Evolutionary conservation across 2,329 filamentous ascomycete genomes (phyloP), one percentile per base, ranked within the genome.

Genomic region (Elsinoe australis): DNA sequence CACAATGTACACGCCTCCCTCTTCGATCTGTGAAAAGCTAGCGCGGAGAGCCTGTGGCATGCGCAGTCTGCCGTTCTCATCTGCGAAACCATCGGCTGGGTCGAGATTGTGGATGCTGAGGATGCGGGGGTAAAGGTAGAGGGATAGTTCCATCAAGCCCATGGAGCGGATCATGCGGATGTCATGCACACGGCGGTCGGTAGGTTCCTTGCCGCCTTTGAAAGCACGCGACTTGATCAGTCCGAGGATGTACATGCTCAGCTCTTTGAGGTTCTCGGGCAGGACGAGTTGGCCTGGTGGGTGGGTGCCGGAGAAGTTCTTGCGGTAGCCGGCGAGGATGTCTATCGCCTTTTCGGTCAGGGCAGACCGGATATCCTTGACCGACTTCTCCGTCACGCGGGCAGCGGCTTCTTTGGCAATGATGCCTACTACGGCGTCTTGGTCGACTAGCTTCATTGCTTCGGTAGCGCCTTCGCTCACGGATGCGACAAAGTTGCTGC

Each of bases 61-160:
- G 61, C 82, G 82, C 32, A 98, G 73, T 55, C 95, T 85, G 10
- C 89, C 89, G 3, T 87, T 87, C 61, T 87, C 82, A 59, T 95
- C 89, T n/a, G 89, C 80, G 63, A 96, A 98, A 7, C 92, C 90
- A 57, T 96, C 89, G 54, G 84, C 82, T 0, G 86, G 80, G 47
- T 85, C 78, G 51, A 98, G 78, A 63, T 89, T 94, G 72, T 98
- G 92, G 42, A 98, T 70, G 3, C 92, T 80, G 52, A 95, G 83
- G 68, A 98, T 94, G 49, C 88, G 83, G 15, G 92, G 92, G 65
- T 98, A 98, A 41, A 98, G 82, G 64, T 96, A 96, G 28, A 95
- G 72, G 19, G 86, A 87, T 34, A 95, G 72, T 64, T 96, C 92
- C 15, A 82, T 75, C 17, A 85, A 79, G 24, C 89, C 88, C 78